Evolutionary conservation across 805 yeast genomes (phyloP), one percentile per base, ranked within the genome.

Genomic region (Lipomyces sp.): DNA sequence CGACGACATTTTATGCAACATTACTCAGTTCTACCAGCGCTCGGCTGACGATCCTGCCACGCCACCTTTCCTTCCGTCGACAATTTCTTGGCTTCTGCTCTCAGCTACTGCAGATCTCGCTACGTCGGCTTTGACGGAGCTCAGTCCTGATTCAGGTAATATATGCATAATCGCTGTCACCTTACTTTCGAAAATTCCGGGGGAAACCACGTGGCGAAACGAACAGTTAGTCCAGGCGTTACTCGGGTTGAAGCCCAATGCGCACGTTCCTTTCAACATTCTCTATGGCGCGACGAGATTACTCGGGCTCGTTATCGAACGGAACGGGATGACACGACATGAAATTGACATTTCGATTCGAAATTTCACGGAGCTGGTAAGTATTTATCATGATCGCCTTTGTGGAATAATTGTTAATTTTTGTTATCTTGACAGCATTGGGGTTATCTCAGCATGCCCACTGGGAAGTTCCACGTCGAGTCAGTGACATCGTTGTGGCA

Each of bases 391-490:
- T 18, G 7, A 16, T 14, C 5, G 6, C 5, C 22, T 16, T 7
- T 16, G 49, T 49, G 5, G 42, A 55, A 1, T 28, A 49, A 2
- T 60, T 33, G 36, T 62, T n/a, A 63, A 61, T 32, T 55, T 65
- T 13, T 58, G 58, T 36, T 58, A 48, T 43, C n/a, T n/a, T n/a
- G n/a, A n/a, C 50, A 60, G 2, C 76, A 78, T 58, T 85, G 88
- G 87, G 62, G 63, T 1, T 71, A 79, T 39, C 63, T 86, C 44
- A 61, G 70, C 32, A 74, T 75, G 8, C 71, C 76, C 0, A 68
- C 74, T n/a, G 80, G 81, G 2, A 68, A 69, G 41, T 73, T 75
- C 49, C 95, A 87, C 61, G 82, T 84, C 1, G 95, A 86, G 60
- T 75, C 84, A 0, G 86, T 84, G 1, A 79, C 77, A 45, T 72